phyloP scores from a whole-genome alignment of 139 green algal species.

The Diplosphaera chodatii region DNA sequence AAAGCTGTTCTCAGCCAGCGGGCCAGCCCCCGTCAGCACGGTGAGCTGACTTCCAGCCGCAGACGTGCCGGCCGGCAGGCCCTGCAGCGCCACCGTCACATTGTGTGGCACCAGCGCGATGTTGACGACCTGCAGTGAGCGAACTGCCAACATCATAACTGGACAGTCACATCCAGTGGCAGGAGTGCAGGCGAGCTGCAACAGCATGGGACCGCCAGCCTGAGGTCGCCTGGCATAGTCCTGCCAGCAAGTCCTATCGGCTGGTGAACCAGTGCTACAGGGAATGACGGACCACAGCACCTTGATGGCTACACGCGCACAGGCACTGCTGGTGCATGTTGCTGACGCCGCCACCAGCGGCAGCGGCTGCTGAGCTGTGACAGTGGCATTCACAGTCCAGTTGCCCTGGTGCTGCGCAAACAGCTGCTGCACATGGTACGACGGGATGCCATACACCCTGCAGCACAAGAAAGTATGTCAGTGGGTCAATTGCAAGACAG shows the following conservation, averaged over 20 bases:
- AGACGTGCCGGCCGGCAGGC: neutral
- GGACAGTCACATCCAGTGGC: too few species aligned
- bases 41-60: neutral
- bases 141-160: too few species aligned
- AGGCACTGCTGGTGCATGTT: constrained; percentile 36
- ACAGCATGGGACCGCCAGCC: too few species aligned
- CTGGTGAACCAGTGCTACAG: too few species aligned
- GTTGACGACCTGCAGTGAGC: constrained; percentile 16
- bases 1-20: constrained; percentile 24
- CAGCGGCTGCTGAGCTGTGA: neutral
- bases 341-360: constrained; percentile 20
- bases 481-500: neutral
- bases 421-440: constrained; percentile 51
- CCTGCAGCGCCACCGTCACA: neutral
- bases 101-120: constrained; percentile 3
- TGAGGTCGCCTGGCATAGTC: too few species aligned
- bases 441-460: constrained; percentile 37
- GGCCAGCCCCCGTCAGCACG: constrained; percentile 9
- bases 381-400: constrained; percentile 8
- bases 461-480: neutral
- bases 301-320: constrained; percentile 31
- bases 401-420: constrained; percentile 33
- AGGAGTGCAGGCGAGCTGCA: too few species aligned
- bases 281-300: too few species aligned
- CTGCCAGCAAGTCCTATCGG: too few species aligned